phyloP scores from a whole-genome alignment of 2,329 filamentous ascomycete genomes.

The Penicillium hesseltinei region DNA sequence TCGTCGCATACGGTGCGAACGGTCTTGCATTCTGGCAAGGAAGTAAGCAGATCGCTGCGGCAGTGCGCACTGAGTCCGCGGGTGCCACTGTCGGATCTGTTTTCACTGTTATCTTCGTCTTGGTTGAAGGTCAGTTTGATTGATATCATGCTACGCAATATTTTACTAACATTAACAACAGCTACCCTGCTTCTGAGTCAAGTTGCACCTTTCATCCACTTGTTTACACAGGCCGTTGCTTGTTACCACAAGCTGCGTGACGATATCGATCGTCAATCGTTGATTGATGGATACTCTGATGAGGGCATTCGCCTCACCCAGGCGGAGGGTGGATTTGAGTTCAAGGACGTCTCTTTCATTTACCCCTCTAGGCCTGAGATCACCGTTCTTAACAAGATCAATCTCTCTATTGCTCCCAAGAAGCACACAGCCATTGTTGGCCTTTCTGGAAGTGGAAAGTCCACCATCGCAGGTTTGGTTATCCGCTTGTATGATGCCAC shows the following conservation, averaged over 20 bases:
- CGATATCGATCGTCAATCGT: constrained; percentile 55
- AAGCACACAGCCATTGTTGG: constrained; percentile 56
- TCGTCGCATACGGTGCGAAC: constrained; percentile 66
- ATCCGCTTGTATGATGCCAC: constrained; percentile 66
- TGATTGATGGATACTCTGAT: constrained; percentile 44
- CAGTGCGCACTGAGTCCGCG: constrained; percentile 15
- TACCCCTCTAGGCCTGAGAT: constrained; percentile 34
- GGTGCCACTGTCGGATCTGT: constrained; percentile 35
- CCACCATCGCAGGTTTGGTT: constrained; percentile 61
- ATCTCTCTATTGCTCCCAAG: constrained; percentile 37
- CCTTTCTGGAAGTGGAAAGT: constrained; percentile 58
- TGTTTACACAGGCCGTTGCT: constrained; percentile 51
- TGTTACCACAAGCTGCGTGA: constrained; percentile 58
- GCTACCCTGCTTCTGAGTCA: constrained; percentile 41
- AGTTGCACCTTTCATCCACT: constrained; percentile 43
- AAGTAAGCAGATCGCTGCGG: constrained; percentile 53
- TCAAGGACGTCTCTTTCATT: constrained; percentile 37
- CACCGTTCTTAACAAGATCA: constrained; percentile 29
- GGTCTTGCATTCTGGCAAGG: constrained; percentile 68
- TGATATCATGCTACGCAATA: not conserved
- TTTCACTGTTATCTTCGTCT: constrained; percentile 42
- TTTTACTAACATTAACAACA: constrained; percentile 17
- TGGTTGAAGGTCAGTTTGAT: constrained; percentile 34
- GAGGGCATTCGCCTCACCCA: constrained; percentile 23
- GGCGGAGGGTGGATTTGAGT: constrained; percentile 33